A percentile compares a stretch with the other conserved stretches of the same genome.
phyloP scores from a whole-genome alignment of 352 stramenopile species.

The Pythium pyrilobum region DNA sequence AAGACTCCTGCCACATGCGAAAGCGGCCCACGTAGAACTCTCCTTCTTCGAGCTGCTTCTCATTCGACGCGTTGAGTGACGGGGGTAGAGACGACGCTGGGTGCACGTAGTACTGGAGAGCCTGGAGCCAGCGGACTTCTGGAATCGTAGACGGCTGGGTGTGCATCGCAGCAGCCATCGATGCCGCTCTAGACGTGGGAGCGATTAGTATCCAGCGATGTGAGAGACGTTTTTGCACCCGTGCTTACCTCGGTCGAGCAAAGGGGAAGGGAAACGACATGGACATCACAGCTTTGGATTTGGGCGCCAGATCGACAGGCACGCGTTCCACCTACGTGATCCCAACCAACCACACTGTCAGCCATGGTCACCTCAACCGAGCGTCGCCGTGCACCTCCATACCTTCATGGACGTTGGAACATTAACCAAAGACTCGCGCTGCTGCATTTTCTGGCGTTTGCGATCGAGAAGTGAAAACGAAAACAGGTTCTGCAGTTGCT shows the following conservation, averaged over 20 bases:
- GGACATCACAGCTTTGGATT: slow-evolving; percentile 51
- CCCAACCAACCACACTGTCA: not conserved
- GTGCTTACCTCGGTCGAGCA: slow-evolving; percentile 37
- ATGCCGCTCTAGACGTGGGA: not conserved
- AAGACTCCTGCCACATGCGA: slow-evolving; percentile 58
- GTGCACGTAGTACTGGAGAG: slow-evolving; percentile 64
- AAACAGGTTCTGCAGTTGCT: slow-evolving; percentile 26
- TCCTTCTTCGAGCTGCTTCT: slow-evolving; percentile 35
- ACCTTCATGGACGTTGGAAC: slow-evolving; percentile 34
- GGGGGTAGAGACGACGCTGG: slow-evolving; percentile 44
- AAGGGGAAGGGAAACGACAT: slow-evolving; percentile 67
- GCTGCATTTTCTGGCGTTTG: slow-evolving; percentile 25
- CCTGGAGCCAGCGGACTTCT: slow-evolving; percentile 54
- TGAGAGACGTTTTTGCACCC: too few relatives aligned
- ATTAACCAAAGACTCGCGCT: slow-evolving; percentile 20
- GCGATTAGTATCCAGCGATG: not conserved
- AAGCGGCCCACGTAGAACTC: slow-evolving; percentile 55
- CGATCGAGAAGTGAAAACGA: slow-evolving; percentile 25
- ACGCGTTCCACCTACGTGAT: slow-evolving; percentile 29
- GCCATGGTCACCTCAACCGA: not conserved
- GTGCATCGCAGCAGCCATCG: slow-evolving; percentile 22
- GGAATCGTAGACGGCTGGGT: slow-evolving; percentile 4
- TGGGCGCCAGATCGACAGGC: slow-evolving; percentile 55
- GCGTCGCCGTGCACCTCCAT: not conserved
- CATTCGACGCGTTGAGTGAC: slow-evolving; percentile 41